A percentile compares a stretch with the other conserved stretches of the same genome.
These are phyloP conservation scores for Beauveria bassiana DNA, from an alignment of 2,329 filamentous ascomycete species.

Conservation along the genomic window DNA sequence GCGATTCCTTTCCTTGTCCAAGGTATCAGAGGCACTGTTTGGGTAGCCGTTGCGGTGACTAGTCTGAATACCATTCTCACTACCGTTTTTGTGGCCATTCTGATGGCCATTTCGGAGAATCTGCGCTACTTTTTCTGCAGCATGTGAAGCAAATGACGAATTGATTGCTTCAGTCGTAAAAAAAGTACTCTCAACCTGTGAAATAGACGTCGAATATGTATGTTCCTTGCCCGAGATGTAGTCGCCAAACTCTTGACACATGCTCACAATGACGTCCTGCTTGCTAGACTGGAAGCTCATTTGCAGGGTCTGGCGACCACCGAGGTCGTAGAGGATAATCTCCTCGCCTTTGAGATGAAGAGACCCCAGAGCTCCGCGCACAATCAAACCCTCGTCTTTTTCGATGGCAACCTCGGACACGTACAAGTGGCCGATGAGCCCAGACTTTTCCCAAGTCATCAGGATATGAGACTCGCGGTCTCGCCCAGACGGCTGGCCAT, in stretches of 20 bases:
- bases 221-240: neutral
- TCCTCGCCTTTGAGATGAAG: neutral
- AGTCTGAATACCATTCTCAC: too few species aligned
- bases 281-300: neutral
- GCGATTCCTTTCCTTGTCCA: neutral
- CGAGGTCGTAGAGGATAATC: neutral
- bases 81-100: neutral
- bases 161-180: constrained; percentile 1
- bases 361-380: neutral
- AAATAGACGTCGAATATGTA: neutral
- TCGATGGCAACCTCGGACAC: constrained; percentile 1
- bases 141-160: neutral
- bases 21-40: neutral
- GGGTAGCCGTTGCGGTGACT: neutral
- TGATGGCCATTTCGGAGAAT: neutral
- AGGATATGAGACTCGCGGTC: constrained; percentile 2
- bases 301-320: neutral
- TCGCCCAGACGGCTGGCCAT: neutral
- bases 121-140: neutral
- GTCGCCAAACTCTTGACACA: constrained; percentile 3
- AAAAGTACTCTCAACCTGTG: neutral
- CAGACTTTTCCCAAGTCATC: neutral
- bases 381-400: neutral
- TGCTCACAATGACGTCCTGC: neutral
- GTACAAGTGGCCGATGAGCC: neutral